A percentile compares a stretch with the other conserved stretches of the same genome.
phyloP scores from a whole-genome alignment of 2,329 filamentous ascomycete genomes.

The Scedosporium aurantiacum region DNA sequence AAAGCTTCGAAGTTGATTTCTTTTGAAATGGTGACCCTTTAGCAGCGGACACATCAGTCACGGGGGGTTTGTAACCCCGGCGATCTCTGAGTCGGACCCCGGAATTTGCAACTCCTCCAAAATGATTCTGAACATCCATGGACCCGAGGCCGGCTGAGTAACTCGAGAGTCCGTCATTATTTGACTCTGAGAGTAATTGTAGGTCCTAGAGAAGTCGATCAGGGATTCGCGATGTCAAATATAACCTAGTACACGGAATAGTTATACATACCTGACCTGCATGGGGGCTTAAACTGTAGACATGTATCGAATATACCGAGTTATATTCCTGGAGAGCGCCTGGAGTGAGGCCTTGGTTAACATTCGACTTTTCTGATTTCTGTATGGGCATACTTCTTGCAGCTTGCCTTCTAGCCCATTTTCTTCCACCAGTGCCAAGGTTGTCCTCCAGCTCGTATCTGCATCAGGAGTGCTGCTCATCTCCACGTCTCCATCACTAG shows the following conservation, averaged over 20 bases:
- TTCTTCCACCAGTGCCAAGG: slow-evolving; percentile 59
- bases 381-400: not conserved
- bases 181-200: slow-evolving; percentile 1
- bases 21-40: not conserved
- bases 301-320: slow-evolving; percentile 65
- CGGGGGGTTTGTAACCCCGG: slow-evolving; percentile 21
- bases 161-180: not conserved
- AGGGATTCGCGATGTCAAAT: not conserved
- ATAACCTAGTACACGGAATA: not conserved
- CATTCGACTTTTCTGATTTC: no score
- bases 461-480: slow-evolving; percentile 57
- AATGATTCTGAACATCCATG: not conserved
- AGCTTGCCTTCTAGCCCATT: slow-evolving; percentile 56
- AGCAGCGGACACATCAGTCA: not conserved
- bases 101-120: slow-evolving; percentile 1
- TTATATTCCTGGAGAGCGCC: slow-evolving; percentile 58
- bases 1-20: not conserved
- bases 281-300: slow-evolving; percentile 73
- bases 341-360: slow-evolving; percentile 22
- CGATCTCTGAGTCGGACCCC: not conserved
- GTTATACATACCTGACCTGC: slow-evolving; percentile 35
- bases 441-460: slow-evolving; percentile 41
- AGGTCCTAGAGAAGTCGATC: not conserved
- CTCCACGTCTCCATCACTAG: slow-evolving; percentile 53
- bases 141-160: not conserved